Evolutionary conservation across 352 stramenopile species (phyloP).

Genomic region (Blastocystis sp.): DNA sequence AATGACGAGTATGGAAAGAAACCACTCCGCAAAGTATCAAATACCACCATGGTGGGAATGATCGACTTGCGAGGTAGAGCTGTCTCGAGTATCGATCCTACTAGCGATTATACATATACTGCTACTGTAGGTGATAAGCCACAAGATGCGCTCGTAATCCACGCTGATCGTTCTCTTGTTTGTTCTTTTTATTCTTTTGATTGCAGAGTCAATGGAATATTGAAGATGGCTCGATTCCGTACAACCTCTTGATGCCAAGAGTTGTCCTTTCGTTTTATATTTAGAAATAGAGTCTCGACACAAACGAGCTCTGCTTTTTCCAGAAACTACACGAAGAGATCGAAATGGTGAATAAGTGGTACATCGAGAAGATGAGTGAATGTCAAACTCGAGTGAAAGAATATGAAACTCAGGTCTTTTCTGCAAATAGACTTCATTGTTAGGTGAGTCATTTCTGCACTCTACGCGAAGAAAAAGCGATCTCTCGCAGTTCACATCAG

Average conservation of each 20-base stretch:
- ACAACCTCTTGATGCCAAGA: slow-evolving; percentile 2
- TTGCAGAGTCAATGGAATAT: slow-evolving; percentile 50
- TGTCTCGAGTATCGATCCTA: not conserved
- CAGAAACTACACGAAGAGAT: slow-evolving; percentile 48
- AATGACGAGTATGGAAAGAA: not conserved
- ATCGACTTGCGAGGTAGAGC: not conserved
- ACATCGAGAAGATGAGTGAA: slow-evolving; percentile 25
- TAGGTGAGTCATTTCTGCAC: slow-evolving; percentile 11
- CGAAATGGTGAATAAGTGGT: slow-evolving; percentile 53
- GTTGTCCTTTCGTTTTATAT: not conserved
- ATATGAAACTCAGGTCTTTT: not conserved
- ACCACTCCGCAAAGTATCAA: not conserved
- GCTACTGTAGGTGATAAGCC: not conserved
- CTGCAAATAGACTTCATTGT: not conserved
- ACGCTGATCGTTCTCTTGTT: not conserved
- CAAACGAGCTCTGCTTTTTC: slow-evolving; percentile 51
- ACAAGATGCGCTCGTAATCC: slow-evolving; percentile 9
- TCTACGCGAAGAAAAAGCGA: not conserved
- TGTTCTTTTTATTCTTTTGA: not conserved
- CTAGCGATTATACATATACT: not conserved
- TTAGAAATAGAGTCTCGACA: not conserved
- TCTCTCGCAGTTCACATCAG: not conserved
- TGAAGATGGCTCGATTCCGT: not conserved
- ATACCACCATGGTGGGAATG: not conserved
- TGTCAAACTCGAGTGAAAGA: not conserved